Conservation (phyloP, 768 basidiomycete genomes). For the Hygrocybe coccinea region DNA sequence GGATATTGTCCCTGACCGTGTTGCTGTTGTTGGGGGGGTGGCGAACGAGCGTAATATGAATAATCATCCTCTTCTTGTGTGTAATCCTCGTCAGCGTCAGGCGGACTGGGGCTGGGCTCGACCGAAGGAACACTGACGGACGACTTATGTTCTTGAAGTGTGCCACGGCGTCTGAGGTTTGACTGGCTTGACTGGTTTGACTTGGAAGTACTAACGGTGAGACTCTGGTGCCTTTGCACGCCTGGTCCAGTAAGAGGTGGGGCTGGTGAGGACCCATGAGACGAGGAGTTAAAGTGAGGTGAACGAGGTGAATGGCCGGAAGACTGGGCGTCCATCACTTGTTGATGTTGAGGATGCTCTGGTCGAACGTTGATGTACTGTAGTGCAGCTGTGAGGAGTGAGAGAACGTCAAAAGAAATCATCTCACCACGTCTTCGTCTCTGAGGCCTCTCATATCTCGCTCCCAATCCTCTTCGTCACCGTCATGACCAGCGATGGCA, state of each 20-base stretch:
- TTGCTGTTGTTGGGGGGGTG: constrained; percentile 27
- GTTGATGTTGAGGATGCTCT: constrained; percentile 39
- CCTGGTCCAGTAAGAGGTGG: constrained; percentile 68
- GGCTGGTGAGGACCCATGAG: constrained; percentile 62
- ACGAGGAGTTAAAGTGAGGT: constrained; percentile 49
- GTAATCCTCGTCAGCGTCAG: constrained; percentile 49
- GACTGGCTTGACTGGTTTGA: constrained; percentile 41
- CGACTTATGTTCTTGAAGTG: constrained; percentile 50
- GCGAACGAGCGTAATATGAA: constrained; percentile 5
- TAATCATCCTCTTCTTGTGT: constrained; percentile 10
- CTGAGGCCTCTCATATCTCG: constrained; percentile 51
- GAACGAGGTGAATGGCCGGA: constrained; percentile 55
- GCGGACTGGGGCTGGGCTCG: constrained; percentile 12
- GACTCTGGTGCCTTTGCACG: constrained; percentile 75
- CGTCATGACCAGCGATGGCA: constrained; percentile 81
- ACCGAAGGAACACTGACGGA: constrained; percentile 6
- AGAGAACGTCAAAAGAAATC: constrained; percentile 9
- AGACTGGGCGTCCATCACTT: constrained; percentile 42
- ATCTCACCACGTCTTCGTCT: constrained; percentile 63
- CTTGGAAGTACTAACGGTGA: constrained; percentile 56
- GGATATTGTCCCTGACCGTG: constrained; percentile 41
- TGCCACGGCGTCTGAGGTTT: constrained; percentile 72
- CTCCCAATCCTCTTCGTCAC: constrained; percentile 87
- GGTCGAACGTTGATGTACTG: constrained; percentile 21
- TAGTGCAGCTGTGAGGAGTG: constrained; percentile 10